phyloP scores from a whole-genome alignment of 164 flowering plant genomes.

The Nymphaea colorata region DNA sequence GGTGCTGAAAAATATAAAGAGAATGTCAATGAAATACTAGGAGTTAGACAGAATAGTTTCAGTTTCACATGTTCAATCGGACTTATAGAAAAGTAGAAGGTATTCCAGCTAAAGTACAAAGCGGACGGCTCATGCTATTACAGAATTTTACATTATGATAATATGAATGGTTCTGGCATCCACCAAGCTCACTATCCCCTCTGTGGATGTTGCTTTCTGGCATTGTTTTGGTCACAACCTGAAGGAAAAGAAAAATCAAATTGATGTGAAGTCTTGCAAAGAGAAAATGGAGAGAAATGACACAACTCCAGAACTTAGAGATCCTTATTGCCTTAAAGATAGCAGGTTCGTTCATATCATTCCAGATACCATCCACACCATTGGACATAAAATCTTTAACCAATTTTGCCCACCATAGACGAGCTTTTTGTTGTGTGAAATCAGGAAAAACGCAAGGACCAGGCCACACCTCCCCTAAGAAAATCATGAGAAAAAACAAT shows the following conservation, averaged over 20 bases:
- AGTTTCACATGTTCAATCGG: too few relatives aligned
- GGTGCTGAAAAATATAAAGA: too few relatives aligned
- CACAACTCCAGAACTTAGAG: not conserved
- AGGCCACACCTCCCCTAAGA: constrained; percentile 90
- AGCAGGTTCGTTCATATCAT: constrained; percentile 99
- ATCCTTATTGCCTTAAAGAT: constrained; percentile 54
- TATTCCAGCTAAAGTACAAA: too few relatives aligned
- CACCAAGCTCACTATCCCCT: constrained; percentile 85
- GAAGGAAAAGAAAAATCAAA: constrained; percentile 11
- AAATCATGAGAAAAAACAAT: not conserved
- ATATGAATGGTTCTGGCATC: constrained; percentile 56
- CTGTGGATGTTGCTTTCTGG: constrained; percentile 84
- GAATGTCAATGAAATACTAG: too few relatives aligned
- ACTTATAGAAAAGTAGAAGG: too few relatives aligned
- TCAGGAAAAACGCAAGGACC: constrained; percentile 98
- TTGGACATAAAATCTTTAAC: constrained; percentile 71
- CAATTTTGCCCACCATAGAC: constrained; percentile 88
- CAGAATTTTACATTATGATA: constrained; percentile 66
- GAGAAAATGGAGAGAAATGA: not conserved
- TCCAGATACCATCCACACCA: constrained; percentile 99
- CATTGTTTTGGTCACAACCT: constrained; percentile 88
- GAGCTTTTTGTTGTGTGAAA: constrained; percentile 62
- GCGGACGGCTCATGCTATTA: too few relatives aligned
- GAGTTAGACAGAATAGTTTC: too few relatives aligned
- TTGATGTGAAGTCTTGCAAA: not conserved